Base-by-base conservation (phyloP, 2,329 filamentous ascomycete genomes). In the Triangularia setosa region DNA sequence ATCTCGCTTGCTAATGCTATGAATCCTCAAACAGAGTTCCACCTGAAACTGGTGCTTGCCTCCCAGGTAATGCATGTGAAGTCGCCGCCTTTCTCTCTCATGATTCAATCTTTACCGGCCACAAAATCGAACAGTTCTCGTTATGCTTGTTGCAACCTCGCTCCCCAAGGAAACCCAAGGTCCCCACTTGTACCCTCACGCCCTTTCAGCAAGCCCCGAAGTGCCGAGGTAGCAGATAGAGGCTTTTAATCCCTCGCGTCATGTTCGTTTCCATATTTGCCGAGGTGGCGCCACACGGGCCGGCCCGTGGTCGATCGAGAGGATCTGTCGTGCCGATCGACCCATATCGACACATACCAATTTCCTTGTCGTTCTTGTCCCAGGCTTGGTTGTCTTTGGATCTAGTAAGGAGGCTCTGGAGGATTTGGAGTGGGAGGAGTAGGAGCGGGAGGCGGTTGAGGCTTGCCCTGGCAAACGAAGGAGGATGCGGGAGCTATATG, bases 351-450 rank as follows among this genome's bases (percentile, higher is more conserved):
- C 63, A 65, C 55, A 57, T 53, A 48, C 60, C 40, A 35, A 24
- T 27, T 54, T 52, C 35, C 33, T 48, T 44, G 7, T 28, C 58
- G 18, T 8, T 28, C 12, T 40, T 18, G 21, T 28, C 11, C 24
- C 16, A 14, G 9, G 4, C 18, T 33, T 48, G 27, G 23, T 56
- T 58, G 4, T 40, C 55, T 23, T 54, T 18, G n/a, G 27, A 44
- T 27, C 58, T 65, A 69, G 40, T 59, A 64, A 5, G 60, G 64
- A 44, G 69, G 68, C 56, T 66, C 62, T 23, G 70, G 70, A 21
- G 70, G 70, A 24, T 69, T 68, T 1, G 70, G 70, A 0, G 69
- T 70, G 4, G 69, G 69, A n/a, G 70, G 70, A 23, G 16, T 61
- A 12, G 70, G 70, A 58, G 58, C 67, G 3, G 70, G 70, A 21